Base-by-base conservation (phyloP, 805 yeast species). In the Schizosaccharomyces octosporus region DNA sequence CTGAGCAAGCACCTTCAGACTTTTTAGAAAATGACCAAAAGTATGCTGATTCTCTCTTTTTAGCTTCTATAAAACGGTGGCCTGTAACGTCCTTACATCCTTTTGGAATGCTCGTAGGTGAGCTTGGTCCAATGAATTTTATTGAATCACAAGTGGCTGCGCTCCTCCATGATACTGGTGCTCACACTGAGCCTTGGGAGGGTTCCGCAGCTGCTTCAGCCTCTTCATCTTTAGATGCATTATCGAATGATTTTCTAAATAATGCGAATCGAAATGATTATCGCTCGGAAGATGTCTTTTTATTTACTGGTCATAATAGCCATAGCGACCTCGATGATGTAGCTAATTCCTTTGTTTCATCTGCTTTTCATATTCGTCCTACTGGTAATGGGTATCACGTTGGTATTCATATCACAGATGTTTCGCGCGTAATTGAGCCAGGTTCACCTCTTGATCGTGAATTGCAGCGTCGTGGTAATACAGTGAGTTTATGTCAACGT, bases 71-170 rank as follows among this genome's bases (percentile, higher is more conserved):
- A 68, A 93, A 93, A 71, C 83, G 98, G 72, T 93, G 98, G 98
- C 98, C 98, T 69, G 93, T 93, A 72, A 93, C 98, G 9, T 90
- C 97, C 0, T 78, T 93, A 71, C 98, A 93, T 75, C 98, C 98
- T 4, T 93, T 93, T 69, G 98, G 98, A 67, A 88, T 95, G 39
- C 75, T 93, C 62, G 84, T 90, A 31, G 85, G 89, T 58, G 86
- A 85, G 66, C 75, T 93, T 64, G 98, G 98, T 29, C 78, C 81
- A 48, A 81, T 85, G 67, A 86, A 82, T 65, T 90, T 84, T 64
- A 78, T 82, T 2, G 75, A 77, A 24, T 86, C 90, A 55, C 96
- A 88, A 70, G 80, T 88, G 64, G 90, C 84, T 70, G 87, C 97
- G 0, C 84, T 93, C 62, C 76, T 93, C 65, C 81, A 97, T 68